Percentiles rank a stretch among this genome's conserved stretches.
These are phyloP conservation scores for Asterionellopsis glacialis DNA, from an alignment of 108 stramenopile genomes.

Conservation along the genomic window DNA sequence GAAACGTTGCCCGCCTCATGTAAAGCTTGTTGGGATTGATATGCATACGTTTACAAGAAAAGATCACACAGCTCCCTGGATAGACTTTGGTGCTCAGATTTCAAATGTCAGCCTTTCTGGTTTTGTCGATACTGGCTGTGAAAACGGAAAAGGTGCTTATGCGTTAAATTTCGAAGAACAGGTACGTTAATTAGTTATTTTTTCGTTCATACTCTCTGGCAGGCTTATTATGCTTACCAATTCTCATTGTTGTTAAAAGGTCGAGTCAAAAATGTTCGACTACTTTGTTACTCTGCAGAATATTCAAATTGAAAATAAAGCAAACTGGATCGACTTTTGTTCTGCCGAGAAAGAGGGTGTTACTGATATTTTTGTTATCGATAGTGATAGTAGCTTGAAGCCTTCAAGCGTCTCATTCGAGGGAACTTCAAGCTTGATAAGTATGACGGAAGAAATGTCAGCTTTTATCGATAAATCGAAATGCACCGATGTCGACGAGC, in stretches of 20 bases:
- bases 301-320: background rate
- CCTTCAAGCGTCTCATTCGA: background rate
- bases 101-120: background rate
- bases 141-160: background rate
- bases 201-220: background rate
- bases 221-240: background rate
- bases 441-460: background rate
- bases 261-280: background rate
- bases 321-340: background rate
- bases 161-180: background rate
- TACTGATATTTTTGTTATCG: background rate
- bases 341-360: background rate
- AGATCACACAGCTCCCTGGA: background rate
- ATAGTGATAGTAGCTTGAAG: conserved; percentile 1
- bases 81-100: background rate
- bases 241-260: background rate
- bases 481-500: background rate
- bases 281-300: background rate
- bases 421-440: background rate
- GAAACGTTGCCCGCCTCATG: background rate
- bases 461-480: background rate
- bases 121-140: conserved; percentile 1
- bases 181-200: background rate
- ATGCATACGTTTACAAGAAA: background rate
- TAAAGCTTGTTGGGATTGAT: background rate